These are phyloP conservation scores for Cadophora sp. DNA, from an alignment of 2,329 filamentous ascomycete species.

Conservation along the genomic window DNA sequence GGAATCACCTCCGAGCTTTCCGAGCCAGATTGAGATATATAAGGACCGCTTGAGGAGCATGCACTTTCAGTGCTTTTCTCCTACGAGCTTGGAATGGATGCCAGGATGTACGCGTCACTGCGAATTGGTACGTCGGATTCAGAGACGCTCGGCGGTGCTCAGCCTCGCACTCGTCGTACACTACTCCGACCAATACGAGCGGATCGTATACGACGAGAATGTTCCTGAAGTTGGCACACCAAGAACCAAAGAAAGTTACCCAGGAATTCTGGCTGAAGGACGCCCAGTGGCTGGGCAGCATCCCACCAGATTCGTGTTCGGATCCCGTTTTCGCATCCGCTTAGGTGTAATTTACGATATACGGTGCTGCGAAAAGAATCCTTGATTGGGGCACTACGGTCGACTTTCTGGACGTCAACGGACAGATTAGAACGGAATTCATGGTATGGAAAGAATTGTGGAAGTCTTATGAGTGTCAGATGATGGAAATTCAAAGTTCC, in stretches of 20 bases:
- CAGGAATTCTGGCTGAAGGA: neutral
- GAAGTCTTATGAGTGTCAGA: neutral
- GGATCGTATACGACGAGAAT: constrained; percentile 1
- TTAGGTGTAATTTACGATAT: constrained; percentile 1
- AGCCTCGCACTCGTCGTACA: neutral
- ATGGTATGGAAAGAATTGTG: neutral
- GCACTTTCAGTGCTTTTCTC: neutral
- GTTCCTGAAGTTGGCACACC: constrained; percentile 6
- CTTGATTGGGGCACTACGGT: constrained; percentile 8
- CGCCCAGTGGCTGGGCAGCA: neutral
- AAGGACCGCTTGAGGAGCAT: neutral
- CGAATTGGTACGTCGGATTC: neutral
- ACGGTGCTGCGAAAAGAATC: constrained; percentile 6
- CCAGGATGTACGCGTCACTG: constrained; percentile 13
- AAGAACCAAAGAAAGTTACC: neutral
- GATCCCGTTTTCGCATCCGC: constrained; percentile 9
- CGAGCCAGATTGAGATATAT: constrained; percentile 4
- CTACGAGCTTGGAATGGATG: neutral
- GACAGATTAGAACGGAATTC: neutral
- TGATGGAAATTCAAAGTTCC: neutral
- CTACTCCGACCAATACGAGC: neutral
- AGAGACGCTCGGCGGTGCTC: constrained; percentile 7
- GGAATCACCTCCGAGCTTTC: constrained; percentile 9
- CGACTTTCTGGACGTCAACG: constrained; percentile 6
- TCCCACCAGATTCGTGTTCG: constrained; percentile 7